Evolutionary conservation across 805 yeast species (phyloP), one percentile per base, ranked within the genome.

Genomic region (Candida michaelii): DNA sequence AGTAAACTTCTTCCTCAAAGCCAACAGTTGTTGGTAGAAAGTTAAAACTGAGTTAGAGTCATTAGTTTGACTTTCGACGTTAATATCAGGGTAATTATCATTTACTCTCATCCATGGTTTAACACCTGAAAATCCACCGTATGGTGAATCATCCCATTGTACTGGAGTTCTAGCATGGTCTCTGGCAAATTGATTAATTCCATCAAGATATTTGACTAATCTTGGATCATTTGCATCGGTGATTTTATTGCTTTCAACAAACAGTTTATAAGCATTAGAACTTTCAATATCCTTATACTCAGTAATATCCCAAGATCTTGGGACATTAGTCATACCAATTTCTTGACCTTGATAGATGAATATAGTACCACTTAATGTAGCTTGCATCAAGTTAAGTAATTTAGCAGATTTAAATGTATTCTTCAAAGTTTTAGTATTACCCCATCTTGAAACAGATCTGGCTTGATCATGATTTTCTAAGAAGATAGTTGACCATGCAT

Each of bases 291-390:
- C 84, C 48, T 64, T 58, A 59, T 77, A 79, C 52, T 77, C 78
- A 14, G 62, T 63, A 41, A 77, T 60, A 15, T 66, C 63, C 80
- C 80, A 77, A 30, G 55, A 53, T 40, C 60, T 52, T 16, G 76
- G 67, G 23, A 76, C 58, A 53, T 79, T 79, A 40, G 69, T 68
- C 75, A 73, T 74, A 25, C 80, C 83, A 46, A 79, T 62, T 51
- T 79, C 84, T 56, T 79, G 84, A 39, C 83, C 84, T 58, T 79
- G 83, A 59, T 77, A 79, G 30, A 79, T 60, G 59, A 66, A 79
- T 41, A 76, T 57, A 11, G 83, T 77, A 37, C 84, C 83, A 21
- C 78, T 71, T 49, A 77, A 65, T 11, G 79, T 53, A 10, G 66
- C 42, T 47, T 72, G 69, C 53, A 79, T 56, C 36, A 72, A 47